Percentiles rank a stretch among this genome's conserved stretches.
Evolutionary conservation across 176 grass and related monocot genomes (phyloP).

Genomic region (Ananas comosus): DNA sequence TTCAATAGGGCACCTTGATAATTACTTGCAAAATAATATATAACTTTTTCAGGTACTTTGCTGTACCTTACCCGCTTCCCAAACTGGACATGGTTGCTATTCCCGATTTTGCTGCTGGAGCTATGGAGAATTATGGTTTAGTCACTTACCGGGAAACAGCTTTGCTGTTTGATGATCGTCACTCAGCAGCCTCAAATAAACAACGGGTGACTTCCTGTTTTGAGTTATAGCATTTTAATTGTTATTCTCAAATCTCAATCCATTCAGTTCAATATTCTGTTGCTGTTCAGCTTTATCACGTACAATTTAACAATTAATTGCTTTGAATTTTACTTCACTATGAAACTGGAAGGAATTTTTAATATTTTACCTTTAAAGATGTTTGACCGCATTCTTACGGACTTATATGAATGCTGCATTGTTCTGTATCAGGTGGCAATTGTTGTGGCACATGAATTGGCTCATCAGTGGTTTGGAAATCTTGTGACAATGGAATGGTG

Average conservation of each 20-base stretch:
- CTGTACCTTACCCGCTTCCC: constrained; percentile 70
- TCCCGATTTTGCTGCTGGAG: constrained; percentile 73
- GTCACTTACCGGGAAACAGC: constrained; percentile 85
- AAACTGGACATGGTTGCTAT: constrained; percentile 98
- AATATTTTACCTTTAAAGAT: not conserved
- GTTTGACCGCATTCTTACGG: constrained; percentile 2
- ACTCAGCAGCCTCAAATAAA: constrained; percentile 84
- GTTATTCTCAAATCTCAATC: not conserved
- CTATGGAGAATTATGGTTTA: constrained; percentile 97
- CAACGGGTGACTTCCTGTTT: constrained; percentile 41
- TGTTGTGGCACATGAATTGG: constrained; percentile 91
- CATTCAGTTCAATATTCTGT: not conserved
- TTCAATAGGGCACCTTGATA: not conserved
- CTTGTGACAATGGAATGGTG: constrained; percentile 99
- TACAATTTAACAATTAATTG: not conserved
- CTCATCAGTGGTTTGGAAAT: constrained; percentile 98
- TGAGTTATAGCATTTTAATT: constrained; percentile 10
- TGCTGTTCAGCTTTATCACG: not conserved
- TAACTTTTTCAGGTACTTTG: constrained; percentile 63
- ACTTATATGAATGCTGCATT: not conserved
- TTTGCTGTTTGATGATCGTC: constrained; percentile 68
- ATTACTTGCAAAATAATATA: not conserved
- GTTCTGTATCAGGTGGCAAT: constrained; percentile 58
- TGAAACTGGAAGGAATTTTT: constrained; percentile 3
- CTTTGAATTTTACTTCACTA: not conserved